Evolutionary conservation across 2,329 filamentous ascomycete species (phyloP), one percentile per base, ranked within the genome.

Genomic region (Paramyrothecium roridum): DNA sequence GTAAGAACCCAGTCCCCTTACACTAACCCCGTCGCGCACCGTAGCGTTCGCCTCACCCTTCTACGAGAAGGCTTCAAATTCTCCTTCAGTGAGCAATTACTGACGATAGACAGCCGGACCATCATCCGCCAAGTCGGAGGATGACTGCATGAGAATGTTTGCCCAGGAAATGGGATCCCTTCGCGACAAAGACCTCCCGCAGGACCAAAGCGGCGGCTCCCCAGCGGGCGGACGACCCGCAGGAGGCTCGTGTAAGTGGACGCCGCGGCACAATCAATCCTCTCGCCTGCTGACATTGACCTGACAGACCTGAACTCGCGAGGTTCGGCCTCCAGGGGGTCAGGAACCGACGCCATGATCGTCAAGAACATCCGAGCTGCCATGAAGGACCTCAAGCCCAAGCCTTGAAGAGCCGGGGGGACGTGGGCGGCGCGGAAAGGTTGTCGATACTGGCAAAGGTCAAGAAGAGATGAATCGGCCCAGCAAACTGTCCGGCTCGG

Each of bases 281-380:
- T 30, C 4, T 10, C 10, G 10, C 26, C 26, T 48, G 46, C 46
- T 48, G 46, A 48, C 46, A 22, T 10, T 30, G 26, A 54, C 50
- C 22, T 46, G 3, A 56, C 13, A 52, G 54, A 52, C 26, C 22
- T 40, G n/a, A 30, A 26, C 12, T 33, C 53, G 8, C 13, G 50
- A n/a, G 50, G 23, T 20, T 17, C 26, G 8, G 26, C n/a, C 13
- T 11, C 16, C n/a, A 19, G n/a, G 12, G 33, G n/a, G 8, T 58
- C 60, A 2, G 57, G 61, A 3, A 70, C 63, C 4, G 70, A 71
- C 53, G 63, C 66, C 13, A 63, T 65, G 61, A 68, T 72, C 53
- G 63, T 65, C 34, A 65, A 60, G 43, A 70, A 69, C 10, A 65
- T 70, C 26, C 65, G 65, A 6, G 53, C 64, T 4, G 68, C 67